Conservation (phyloP, 805 yeast genomes). For the Hanseniaspora valbyensis region DNA sequence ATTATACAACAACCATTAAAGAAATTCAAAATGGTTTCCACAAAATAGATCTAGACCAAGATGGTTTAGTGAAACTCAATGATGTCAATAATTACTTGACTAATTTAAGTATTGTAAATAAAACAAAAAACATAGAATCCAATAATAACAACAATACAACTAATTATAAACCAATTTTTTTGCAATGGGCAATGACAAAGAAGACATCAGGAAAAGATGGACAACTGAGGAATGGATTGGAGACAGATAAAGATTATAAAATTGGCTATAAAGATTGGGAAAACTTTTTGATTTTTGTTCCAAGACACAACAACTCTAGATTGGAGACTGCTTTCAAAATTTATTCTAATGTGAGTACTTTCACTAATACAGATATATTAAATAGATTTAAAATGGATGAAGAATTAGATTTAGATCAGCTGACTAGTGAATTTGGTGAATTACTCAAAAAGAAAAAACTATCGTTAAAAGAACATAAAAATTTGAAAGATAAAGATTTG, state of each 20-base stretch:
- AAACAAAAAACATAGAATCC: not conserved
- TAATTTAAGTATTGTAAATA: slow-evolving; percentile 32
- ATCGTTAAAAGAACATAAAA: too few species aligned
- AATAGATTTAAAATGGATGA: slow-evolving; percentile 16
- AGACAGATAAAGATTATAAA: slow-evolving; percentile 11
- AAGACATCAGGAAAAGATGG: not conserved
- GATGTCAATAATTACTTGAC: slow-evolving; percentile 62
- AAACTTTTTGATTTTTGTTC: slow-evolving; percentile 70
- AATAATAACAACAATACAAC: not conserved
- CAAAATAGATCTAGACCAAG: slow-evolving; percentile 57
- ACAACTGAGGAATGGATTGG: not conserved
- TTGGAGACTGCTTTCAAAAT: slow-evolving; percentile 70
- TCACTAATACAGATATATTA: slow-evolving; percentile 8
- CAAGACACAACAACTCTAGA: slow-evolving; percentile 65
- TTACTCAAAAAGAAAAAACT: not conserved
- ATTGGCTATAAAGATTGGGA: slow-evolving; percentile 81
- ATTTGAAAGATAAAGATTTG: slow-evolving; percentile 30
- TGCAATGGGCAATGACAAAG: slow-evolving; percentile 26
- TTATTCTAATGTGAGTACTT: slow-evolving; percentile 22
- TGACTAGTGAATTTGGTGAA: slow-evolving; percentile 7
- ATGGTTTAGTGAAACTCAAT: slow-evolving; percentile 52
- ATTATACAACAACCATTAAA: slow-evolving; percentile 54
- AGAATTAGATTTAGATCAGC: slow-evolving; percentile 12
- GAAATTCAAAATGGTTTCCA: slow-evolving; percentile 61
- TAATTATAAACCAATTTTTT: not conserved